phyloP scores from a whole-genome alignment of 768 basidiomycete species.

The Cyclocybe cylindracea region DNA sequence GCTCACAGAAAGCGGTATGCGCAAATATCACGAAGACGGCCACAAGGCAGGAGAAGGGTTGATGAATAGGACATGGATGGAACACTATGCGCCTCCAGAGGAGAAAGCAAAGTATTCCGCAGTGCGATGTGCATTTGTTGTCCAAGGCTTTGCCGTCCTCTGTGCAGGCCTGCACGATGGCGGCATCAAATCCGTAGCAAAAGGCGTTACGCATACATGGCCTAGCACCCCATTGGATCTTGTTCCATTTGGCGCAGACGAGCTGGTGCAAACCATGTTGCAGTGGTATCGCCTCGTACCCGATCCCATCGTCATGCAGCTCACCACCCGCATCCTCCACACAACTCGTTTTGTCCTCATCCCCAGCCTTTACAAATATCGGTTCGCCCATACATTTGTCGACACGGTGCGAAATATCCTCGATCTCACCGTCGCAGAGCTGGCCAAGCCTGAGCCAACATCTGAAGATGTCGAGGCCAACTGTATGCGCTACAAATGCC shows the following conservation, averaged over 20 bases:
- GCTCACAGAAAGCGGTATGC: too few relatives aligned
- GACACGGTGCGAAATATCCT: background rate
- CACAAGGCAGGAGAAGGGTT: background rate
- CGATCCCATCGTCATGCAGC: background rate
- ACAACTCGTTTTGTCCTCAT: background rate
- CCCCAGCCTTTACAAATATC: constrained; percentile 6
- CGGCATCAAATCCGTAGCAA: background rate
- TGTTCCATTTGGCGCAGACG: constrained; percentile 6
- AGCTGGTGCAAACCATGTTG: constrained; percentile 1
- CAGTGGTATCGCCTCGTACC: constrained; percentile 8
- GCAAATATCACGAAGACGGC: too few relatives aligned
- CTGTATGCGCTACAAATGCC: background rate
- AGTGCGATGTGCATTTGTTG: background rate
- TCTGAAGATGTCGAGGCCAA: background rate
- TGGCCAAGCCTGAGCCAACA: background rate
- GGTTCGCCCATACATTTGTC: background rate
- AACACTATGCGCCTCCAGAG: too few relatives aligned
- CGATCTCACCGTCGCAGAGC: background rate
- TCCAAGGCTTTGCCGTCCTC: background rate
- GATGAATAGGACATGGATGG: background rate
- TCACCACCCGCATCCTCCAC: background rate
- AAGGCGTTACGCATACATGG: constrained; percentile 4
- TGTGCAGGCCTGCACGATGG: background rate
- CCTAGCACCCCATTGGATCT: background rate
- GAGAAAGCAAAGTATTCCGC: background rate